Evolutionary conservation across 192 early-diverging fungal genomes (phyloP).

Genomic region (Pilaira anomala): DNA sequence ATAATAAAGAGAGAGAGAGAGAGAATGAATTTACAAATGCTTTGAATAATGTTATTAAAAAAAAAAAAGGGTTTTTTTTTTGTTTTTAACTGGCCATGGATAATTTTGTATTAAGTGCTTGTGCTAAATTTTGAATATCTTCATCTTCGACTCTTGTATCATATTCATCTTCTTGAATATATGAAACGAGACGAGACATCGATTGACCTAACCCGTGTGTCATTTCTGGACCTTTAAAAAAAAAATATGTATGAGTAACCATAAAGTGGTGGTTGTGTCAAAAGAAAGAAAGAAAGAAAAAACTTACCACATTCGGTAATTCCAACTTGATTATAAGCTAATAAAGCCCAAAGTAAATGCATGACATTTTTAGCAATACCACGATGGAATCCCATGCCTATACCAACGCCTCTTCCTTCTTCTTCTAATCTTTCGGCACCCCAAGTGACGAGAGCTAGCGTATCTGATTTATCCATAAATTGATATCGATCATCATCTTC

Average conservation of each 20-base stretch:
- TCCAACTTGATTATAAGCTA: conserved; percentile 21
- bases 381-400: conserved; percentile 31
- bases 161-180: conserved; percentile 33
- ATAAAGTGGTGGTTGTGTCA: too few relatives aligned
- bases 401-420: conserved; percentile 31
- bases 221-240: conserved; percentile 4
- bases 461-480: conserved; percentile 19
- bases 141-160: conserved; percentile 29
- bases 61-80: too few relatives aligned
- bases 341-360: conserved; percentile 32
- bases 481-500: conserved; percentile 5
- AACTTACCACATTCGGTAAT: conserved; percentile 32
- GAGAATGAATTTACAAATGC: neutral
- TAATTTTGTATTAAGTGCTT: conserved; percentile 24
- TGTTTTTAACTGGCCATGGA: conserved; percentile 20
- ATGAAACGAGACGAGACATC: conserved; percentile 25
- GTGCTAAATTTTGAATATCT: conserved; percentile 28
- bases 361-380: conserved; percentile 33
- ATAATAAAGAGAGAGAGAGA: neutral
- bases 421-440: conserved; percentile 32
- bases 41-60: too few relatives aligned
- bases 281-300: too few relatives aligned
- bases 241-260: too few relatives aligned
- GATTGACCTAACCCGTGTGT: conserved; percentile 20
- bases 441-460: conserved; percentile 23